Evolutionary conservation across 768 basidiomycete species (phyloP).

Genomic region (Lentinula sp.): DNA sequence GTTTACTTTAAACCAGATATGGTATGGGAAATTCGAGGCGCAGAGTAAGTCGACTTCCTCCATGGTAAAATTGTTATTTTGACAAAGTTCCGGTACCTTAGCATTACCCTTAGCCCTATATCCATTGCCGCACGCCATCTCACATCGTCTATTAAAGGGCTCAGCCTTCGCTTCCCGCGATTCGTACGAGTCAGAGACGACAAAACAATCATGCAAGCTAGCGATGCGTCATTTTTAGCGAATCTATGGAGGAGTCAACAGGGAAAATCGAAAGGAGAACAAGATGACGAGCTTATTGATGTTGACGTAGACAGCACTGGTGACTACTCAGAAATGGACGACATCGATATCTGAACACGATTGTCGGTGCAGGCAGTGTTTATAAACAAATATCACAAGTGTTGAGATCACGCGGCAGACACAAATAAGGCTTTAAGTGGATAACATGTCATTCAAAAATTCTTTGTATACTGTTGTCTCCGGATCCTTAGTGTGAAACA

Average conservation of each 20-base stretch:
- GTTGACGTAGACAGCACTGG: conserved; percentile 27
- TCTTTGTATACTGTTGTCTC: conserved; percentile 14
- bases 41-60: conserved; percentile 43
- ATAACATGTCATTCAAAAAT: conserved; percentile 14
- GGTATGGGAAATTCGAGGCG: conserved; percentile 88
- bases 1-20: conserved; percentile 68
- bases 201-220: conserved; percentile 68
- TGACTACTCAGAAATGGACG: conserved; percentile 19
- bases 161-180: conserved; percentile 84
- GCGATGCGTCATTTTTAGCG: conserved; percentile 63
- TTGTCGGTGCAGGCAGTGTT: too few species aligned
- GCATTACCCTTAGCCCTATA: conserved; percentile 80
- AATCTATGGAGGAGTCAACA: conserved; percentile 65
- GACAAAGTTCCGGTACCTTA: conserved; percentile 17
- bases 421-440: neutral
- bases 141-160: conserved; percentile 48
- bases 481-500: conserved; percentile 16
- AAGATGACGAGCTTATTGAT: conserved; percentile 59
- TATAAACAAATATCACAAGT: too few species aligned
- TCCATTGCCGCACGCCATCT: conserved; percentile 72
- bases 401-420: too few species aligned
- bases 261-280: conserved; percentile 24
- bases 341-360: neutral
- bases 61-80: conserved; percentile 5
- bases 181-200: conserved; percentile 74